phyloP scores from a whole-genome alignment of 1,284 basidiomycete genomes.

The Irpex lacteus region DNA sequence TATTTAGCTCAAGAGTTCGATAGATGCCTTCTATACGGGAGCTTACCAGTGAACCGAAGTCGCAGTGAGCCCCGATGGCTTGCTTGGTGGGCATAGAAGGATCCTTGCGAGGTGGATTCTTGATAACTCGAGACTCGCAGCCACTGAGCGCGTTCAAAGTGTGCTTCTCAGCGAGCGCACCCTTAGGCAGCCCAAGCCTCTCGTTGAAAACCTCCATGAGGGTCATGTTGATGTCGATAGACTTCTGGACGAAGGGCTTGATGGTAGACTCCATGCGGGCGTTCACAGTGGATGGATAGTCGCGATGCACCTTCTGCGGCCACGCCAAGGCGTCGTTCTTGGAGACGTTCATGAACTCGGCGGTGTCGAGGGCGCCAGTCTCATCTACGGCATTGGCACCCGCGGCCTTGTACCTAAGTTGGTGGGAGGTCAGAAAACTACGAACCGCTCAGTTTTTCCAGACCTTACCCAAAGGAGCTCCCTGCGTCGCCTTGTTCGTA shows the following conservation, averaged over 20 bases:
- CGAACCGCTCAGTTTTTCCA: too few species aligned
- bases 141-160: slow-evolving; percentile 31
- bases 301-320: slow-evolving; percentile 27
- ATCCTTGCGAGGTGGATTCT: slow-evolving; percentile 25
- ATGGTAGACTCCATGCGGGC: slow-evolving; percentile 30
- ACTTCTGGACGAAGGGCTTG: slow-evolving; percentile 31
- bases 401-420: slow-evolving; percentile 29
- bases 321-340: slow-evolving; percentile 29
- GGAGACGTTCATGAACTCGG: slow-evolving; percentile 29
- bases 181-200: slow-evolving; percentile 29
- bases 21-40: neutral
- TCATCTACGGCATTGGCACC: slow-evolving; percentile 33
- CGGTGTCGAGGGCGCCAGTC: slow-evolving; percentile 30
- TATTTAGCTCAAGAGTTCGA: too few species aligned
- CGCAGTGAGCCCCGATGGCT: slow-evolving; percentile 34
- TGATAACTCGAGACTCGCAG: slow-evolving; percentile 38
- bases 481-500: slow-evolving; percentile 36
- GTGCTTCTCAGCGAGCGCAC: slow-evolving; percentile 30
- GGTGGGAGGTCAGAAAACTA: neutral
- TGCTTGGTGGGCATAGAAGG: slow-evolving; percentile 21
- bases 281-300: slow-evolving; percentile 31
- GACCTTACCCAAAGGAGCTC: slow-evolving; percentile 29
- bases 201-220: slow-evolving; percentile 32
- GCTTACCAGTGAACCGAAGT: slow-evolving; percentile 34
- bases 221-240: slow-evolving; percentile 31